Percentiles rank a stretch among this genome's conserved stretches.
These are phyloP conservation scores for Galerina marginata DNA, from an alignment of 768 basidiomycete genomes.

Conservation along the genomic window DNA sequence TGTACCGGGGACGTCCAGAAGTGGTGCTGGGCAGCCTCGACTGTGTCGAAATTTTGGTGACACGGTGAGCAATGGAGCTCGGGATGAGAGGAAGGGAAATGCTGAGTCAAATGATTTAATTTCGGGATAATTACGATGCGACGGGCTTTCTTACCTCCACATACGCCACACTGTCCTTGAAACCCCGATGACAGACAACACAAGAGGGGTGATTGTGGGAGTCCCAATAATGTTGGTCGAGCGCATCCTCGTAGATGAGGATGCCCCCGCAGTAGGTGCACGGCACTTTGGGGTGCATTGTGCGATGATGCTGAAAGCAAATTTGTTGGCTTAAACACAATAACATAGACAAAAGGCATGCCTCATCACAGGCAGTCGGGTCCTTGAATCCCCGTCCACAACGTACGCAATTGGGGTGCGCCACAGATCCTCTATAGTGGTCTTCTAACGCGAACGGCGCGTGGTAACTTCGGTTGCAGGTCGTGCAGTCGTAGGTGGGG, in stretches of 20 bases:
- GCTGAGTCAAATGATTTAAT: slow-evolving; percentile 32
- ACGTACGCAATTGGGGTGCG: slow-evolving; percentile 50
- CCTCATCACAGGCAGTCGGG: slow-evolving; percentile 37
- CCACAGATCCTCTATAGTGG: slow-evolving; percentile 49
- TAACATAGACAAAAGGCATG: slow-evolving; percentile 22
- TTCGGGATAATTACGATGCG: not conserved
- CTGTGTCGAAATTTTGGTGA: slow-evolving; percentile 43
- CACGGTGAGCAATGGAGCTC: slow-evolving; percentile 43
- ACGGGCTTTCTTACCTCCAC: slow-evolving; percentile 31
- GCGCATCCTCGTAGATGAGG: slow-evolving; percentile 39
- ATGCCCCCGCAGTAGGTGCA: slow-evolving; percentile 36
- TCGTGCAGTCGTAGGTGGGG: slow-evolving; percentile 45
- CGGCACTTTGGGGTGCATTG: slow-evolving; percentile 29
- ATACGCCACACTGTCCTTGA: slow-evolving; percentile 35
- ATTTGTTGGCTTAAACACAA: not conserved
- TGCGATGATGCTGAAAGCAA: slow-evolving; percentile 37
- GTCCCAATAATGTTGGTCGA: slow-evolving; percentile 44
- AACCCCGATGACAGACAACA: slow-evolving; percentile 35
- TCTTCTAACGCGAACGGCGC: slow-evolving; percentile 46
- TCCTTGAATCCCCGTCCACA: slow-evolving; percentile 52
- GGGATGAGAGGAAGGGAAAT: slow-evolving; percentile 41
- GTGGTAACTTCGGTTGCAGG: slow-evolving; percentile 38
- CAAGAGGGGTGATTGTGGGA: slow-evolving; percentile 45
- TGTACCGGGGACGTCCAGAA: slow-evolving; percentile 47
- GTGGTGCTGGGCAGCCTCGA: slow-evolving; percentile 43